Evolutionary conservation across 2,329 filamentous ascomycete species (phyloP).

Genomic region (Phaeosphaeria sp.): DNA sequence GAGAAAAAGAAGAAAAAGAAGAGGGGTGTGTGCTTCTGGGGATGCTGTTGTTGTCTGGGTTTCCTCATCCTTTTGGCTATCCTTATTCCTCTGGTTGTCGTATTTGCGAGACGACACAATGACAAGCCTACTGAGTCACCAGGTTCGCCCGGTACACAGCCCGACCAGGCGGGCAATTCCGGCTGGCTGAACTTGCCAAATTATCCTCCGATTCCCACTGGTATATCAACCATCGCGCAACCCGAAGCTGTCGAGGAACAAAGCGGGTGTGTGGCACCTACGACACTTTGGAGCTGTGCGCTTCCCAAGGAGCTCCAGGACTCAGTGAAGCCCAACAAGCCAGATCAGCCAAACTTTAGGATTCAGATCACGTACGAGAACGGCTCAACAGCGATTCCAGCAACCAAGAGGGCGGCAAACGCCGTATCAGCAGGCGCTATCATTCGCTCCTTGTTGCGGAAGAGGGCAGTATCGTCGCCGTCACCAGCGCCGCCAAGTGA

Average conservation of each 20-base stretch:
- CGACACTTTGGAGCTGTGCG: constrained; percentile 84
- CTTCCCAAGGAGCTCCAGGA: constrained; percentile 79
- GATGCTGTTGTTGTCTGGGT: constrained; percentile 46
- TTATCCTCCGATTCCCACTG: constrained; percentile 86
- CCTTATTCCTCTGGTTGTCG: constrained; percentile 48
- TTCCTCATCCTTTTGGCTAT: constrained; percentile 46
- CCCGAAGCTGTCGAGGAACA: constrained; percentile 70
- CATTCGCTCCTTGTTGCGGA: constrained; percentile 38
- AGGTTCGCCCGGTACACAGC: constrained; percentile 18
- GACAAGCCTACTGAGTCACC: constrained; percentile 30
- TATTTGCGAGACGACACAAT: constrained; percentile 48
- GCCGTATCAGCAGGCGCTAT: constrained; percentile 52
- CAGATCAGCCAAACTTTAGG: constrained; percentile 78
- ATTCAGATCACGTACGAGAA: constrained; percentile 74
- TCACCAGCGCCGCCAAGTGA: constrained; percentile 66
- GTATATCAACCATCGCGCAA: constrained; percentile 78
- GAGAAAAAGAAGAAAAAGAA: constrained; percentile 37
- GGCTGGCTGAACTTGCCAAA: constrained; percentile 85
- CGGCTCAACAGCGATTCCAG: constrained; percentile 49
- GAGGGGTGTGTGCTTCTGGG: constrained; percentile 40
- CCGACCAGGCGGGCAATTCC: constrained; percentile 31
- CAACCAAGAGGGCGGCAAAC: constrained; percentile 66
- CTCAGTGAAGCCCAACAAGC: constrained; percentile 66
- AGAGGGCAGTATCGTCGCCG: constrained; percentile 50
- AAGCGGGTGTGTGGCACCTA: constrained; percentile 73